Percentiles rank a stretch among this genome's conserved stretches.
These are phyloP conservation scores for Coemansia sp. DNA, from an alignment of 192 early-diverging fungal genomes.

Conservation along the genomic window DNA sequence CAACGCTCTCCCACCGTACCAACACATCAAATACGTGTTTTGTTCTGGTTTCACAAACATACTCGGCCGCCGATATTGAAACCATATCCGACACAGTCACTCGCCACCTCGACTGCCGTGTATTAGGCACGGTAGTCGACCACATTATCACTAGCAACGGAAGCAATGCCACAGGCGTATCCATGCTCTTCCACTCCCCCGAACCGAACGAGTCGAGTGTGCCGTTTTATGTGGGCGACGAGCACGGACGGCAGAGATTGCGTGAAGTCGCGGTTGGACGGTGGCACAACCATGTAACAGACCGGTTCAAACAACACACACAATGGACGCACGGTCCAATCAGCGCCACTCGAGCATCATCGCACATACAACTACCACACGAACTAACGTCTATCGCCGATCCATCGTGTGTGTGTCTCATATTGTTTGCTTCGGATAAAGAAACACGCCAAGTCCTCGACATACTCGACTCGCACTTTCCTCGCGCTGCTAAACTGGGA, in stretches of 20 bases:
- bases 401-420: constrained; percentile 13
- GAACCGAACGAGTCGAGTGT: not conserved
- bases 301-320: constrained; percentile 9
- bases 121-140: constrained; percentile 35
- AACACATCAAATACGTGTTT: constrained; percentile 12
- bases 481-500: constrained; percentile 37
- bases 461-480: constrained; percentile 30
- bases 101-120: constrained; percentile 1
- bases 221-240: constrained; percentile 46
- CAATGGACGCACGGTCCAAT: constrained; percentile 19
- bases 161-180: not conserved
- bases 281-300: constrained; percentile 39
- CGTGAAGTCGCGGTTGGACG: constrained; percentile 45
- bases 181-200: constrained; percentile 26
- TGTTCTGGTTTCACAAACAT: constrained; percentile 37
- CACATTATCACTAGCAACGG: not conserved
- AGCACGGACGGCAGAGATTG: constrained; percentile 43
- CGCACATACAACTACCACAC: constrained; percentile 20
- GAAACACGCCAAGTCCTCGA: constrained; percentile 38
- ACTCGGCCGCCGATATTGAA: constrained; percentile 16
- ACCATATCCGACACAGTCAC: not conserved
- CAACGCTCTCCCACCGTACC: not conserved
- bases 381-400: constrained; percentile 19
- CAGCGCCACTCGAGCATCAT: constrained; percentile 32
- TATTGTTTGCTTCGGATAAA: constrained; percentile 34